phyloP scores from a whole-genome alignment of 768 basidiomycete genomes.

The Boletus edulis region DNA sequence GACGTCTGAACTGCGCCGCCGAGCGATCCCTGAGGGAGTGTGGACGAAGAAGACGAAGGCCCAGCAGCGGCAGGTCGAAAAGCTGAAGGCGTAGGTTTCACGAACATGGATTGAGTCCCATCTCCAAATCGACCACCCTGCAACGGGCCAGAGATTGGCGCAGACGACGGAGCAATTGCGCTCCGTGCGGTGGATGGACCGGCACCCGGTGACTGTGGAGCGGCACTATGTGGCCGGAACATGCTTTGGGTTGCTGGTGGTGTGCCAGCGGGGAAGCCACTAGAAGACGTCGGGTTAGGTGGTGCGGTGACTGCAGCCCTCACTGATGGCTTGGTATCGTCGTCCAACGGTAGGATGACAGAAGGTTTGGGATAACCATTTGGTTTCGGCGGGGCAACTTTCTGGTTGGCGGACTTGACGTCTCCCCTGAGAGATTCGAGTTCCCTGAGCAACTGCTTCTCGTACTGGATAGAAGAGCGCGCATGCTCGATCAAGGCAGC shows the following conservation, averaged over 20 bases:
- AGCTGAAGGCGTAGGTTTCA: constrained; percentile 47
- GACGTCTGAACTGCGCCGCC: constrained; percentile 8
- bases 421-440: constrained; percentile 82
- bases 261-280: constrained; percentile 18
- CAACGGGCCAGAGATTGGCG: constrained; percentile 44
- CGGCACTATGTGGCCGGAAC: constrained; percentile 30
- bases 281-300: constrained; percentile 18
- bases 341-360: constrained; percentile 63
- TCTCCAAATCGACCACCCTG: constrained; percentile 67
- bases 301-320: constrained; percentile 22
- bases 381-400: constrained; percentile 43
- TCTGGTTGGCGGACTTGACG: constrained; percentile 64
- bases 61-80: constrained; percentile 33
- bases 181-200: constrained; percentile 46
- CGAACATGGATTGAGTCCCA: constrained; percentile 80
- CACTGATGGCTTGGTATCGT: constrained; percentile 39
- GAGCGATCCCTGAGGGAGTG: constrained; percentile 21
- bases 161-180: constrained; percentile 21
- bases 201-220: constrained; percentile 51
- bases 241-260: constrained; percentile 19
- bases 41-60: constrained; percentile 36
- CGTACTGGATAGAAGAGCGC: constrained; percentile 88
- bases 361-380: constrained; percentile 60
- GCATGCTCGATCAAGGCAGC: constrained; percentile 91
- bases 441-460: constrained; percentile 84